These are phyloP conservation scores for Phytophthora litchii DNA, from an alignment of 352 stramenopile genomes.

Conservation along the genomic window DNA sequence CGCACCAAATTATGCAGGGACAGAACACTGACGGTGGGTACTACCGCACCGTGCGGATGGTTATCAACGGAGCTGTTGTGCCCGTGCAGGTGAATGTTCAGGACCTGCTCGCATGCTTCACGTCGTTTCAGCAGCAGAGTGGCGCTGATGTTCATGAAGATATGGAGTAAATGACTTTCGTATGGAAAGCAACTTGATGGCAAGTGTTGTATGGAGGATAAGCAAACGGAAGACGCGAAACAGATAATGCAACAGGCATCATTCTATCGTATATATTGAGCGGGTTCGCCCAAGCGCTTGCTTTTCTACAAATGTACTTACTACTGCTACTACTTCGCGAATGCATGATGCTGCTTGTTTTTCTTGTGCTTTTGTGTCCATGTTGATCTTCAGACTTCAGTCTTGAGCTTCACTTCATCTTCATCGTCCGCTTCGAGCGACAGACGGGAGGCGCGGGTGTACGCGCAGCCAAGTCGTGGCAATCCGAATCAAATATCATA, in stretches of 20 bases:
- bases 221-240: constrained; percentile 1
- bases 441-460: constrained; percentile 27
- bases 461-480: constrained; percentile 34
- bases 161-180: constrained; percentile 5
- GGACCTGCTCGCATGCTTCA: constrained; percentile 60
- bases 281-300: constrained; percentile 30
- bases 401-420: constrained; percentile 46
- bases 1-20: constrained; percentile 10
- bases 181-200: neutral
- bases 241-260: constrained; percentile 33
- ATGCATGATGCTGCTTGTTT: constrained; percentile 35
- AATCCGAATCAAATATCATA: constrained; percentile 47
- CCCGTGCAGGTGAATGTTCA: constrained; percentile 73
- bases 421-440: constrained; percentile 28
- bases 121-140: constrained; percentile 29
- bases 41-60: constrained; percentile 77
- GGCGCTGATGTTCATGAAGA: constrained; percentile 4
- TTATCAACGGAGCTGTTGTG: constrained; percentile 74
- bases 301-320: constrained; percentile 60
- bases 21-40: constrained; percentile 25
- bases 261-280: constrained; percentile 52
- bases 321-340: constrained; percentile 45
- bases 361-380: constrained; percentile 35
- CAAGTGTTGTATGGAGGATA: constrained; percentile 1
- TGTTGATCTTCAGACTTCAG: constrained; percentile 30